Evolutionary conservation across 768 basidiomycete species (phyloP).

Genomic region (Boletales sp.): DNA sequence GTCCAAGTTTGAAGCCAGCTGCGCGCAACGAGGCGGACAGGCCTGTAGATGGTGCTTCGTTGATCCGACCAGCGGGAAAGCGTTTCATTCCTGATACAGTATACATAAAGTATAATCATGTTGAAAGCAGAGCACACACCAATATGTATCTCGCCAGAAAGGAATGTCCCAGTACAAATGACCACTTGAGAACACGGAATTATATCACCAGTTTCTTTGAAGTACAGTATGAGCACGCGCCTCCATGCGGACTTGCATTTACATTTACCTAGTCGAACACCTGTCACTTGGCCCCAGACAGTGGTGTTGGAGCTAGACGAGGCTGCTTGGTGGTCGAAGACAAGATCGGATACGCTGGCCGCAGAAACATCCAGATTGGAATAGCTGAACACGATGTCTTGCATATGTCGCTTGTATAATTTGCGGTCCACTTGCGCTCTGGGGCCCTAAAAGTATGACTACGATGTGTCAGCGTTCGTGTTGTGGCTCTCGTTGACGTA

Average conservation of each 20-base stretch:
- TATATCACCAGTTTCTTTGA: conserved; percentile 65
- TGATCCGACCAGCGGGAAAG: conserved; percentile 75
- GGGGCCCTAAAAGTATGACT: conserved; percentile 57
- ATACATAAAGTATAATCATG: not conserved
- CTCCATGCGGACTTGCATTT: not conserved
- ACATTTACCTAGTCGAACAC: conserved; percentile 62
- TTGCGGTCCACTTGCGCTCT: conserved; percentile 86
- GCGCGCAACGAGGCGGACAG: conserved; percentile 70
- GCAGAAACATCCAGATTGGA: conserved; percentile 65
- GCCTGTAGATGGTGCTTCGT: conserved; percentile 67
- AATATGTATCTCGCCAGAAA: conserved; percentile 89
- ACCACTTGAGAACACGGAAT: conserved; percentile 80
- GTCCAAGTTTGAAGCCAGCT: conserved; percentile 79
- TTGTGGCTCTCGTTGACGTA: conserved; percentile 32
- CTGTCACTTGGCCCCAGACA: conserved; percentile 52
- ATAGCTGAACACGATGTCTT: conserved; percentile 59
- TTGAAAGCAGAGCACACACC: conserved; percentile 38
- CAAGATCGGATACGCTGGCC: conserved; percentile 76
- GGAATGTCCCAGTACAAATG: conserved; percentile 88
- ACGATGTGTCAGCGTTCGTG: not conserved
- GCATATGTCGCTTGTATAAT: conserved; percentile 82
- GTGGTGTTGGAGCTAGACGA: conserved; percentile 19
- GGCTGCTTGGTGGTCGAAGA: conserved; percentile 49
- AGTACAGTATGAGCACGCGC: not conserved
- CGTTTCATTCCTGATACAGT: conserved; percentile 53